Percentiles rank a stretch among this genome's conserved stretches.
These are phyloP conservation scores for Rhizopus arrhizus DNA, from an alignment of 371 early-diverging fungal species.

Conservation along the genomic window DNA sequence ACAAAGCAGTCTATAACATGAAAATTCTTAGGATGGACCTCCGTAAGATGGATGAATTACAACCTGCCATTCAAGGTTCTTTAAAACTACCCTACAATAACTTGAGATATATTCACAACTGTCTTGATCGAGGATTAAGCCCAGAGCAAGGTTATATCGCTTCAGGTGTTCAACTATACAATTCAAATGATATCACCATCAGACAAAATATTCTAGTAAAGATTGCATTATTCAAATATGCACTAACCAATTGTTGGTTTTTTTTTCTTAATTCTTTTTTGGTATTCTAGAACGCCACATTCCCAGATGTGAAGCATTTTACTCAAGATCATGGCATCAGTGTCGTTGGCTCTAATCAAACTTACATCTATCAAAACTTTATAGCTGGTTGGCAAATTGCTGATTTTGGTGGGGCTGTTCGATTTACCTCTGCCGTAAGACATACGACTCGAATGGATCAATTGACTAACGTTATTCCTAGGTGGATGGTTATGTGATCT, in stretches of 20 bases:
- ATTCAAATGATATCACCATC: slow-evolving; percentile 43
- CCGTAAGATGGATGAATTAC: slow-evolving; percentile 29
- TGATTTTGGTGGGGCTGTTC: slow-evolving; percentile 47
- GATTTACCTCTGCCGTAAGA: slow-evolving; percentile 48
- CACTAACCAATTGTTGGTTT: not conserved
- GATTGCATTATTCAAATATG: not conserved
- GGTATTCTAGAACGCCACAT: slow-evolving; percentile 38
- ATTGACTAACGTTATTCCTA: not conserved
- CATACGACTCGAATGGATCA: not conserved
- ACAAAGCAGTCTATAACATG: not conserved
- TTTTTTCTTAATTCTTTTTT: not conserved
- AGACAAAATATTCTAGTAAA: slow-evolving; percentile 44
- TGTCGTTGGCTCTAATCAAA: slow-evolving; percentile 40
- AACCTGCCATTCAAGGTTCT: slow-evolving; percentile 24
- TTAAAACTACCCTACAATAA: slow-evolving; percentile 24
- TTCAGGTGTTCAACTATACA: slow-evolving; percentile 44
- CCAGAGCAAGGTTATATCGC: slow-evolving; percentile 46
- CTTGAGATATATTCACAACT: slow-evolving; percentile 30
- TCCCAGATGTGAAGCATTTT: slow-evolving; percentile 35
- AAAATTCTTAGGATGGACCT: slow-evolving; percentile 35
- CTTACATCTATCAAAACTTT: slow-evolving; percentile 49
- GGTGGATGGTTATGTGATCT: slow-evolving; percentile 46
- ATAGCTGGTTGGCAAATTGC: slow-evolving; percentile 49
- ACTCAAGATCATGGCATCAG: slow-evolving; percentile 48
- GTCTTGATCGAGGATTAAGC: slow-evolving; percentile 23